Evolutionary conservation across 129 eudicot genomes (phyloP).

Genomic region (Scalesia atractyloides): DNA sequence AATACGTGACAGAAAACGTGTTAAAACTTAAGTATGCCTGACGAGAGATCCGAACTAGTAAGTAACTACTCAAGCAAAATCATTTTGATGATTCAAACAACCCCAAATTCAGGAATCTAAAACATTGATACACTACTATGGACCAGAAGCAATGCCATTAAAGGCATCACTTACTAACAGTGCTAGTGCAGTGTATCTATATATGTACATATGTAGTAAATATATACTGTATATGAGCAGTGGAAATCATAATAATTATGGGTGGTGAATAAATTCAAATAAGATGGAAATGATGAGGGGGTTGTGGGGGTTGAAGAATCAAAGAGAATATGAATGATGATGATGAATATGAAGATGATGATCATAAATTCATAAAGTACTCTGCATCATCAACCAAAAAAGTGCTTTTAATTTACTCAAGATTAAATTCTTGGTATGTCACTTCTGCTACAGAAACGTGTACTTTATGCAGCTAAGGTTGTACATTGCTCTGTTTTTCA

Average conservation of each 20-base stretch:
- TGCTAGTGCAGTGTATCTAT: background rate
- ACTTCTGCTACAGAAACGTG: slow-evolving; percentile 26
- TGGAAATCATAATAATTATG: slow-evolving; percentile 28
- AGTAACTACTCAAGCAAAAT: slow-evolving; percentile 2
- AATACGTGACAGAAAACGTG: background rate
- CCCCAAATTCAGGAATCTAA: slow-evolving; percentile 8
- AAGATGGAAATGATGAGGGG: slow-evolving; percentile 24
- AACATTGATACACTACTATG: slow-evolving; percentile 12
- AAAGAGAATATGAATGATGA: slow-evolving; percentile 37
- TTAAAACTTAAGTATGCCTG: background rate
- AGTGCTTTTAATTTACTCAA: slow-evolving; percentile 23
- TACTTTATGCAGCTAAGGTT: slow-evolving; percentile 14
- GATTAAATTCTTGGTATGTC: background rate
- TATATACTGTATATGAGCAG: background rate
- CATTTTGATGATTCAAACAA: slow-evolving; percentile 30
- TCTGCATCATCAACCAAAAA: slow-evolving; percentile 36
- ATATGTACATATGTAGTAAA: background rate
- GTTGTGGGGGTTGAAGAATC: slow-evolving; percentile 21
- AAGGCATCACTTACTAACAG: background rate
- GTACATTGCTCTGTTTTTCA: slow-evolving; percentile 13
- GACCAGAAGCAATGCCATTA: slow-evolving; percentile 27
- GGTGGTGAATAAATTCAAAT: slow-evolving; percentile 31
- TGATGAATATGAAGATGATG: slow-evolving; percentile 19
- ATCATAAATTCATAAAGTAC: slow-evolving; percentile 37
- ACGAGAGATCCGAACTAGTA: background rate